Percentiles rank a stretch among this genome's conserved stretches.
phyloP scores from a whole-genome alignment of 805 yeast species.

The Maudiozyma serrabonitensis region DNA sequence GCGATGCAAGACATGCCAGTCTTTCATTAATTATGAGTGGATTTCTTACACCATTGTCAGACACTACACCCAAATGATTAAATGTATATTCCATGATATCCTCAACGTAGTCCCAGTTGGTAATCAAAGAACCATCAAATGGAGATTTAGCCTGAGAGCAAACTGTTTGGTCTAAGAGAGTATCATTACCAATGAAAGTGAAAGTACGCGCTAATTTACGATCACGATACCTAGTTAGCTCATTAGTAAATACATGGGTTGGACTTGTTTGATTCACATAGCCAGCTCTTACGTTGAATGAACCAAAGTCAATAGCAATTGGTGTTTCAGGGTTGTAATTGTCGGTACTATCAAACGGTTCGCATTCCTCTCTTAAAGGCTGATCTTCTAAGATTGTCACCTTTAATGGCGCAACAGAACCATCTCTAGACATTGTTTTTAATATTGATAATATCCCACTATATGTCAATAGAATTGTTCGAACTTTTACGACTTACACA shows the following conservation, averaged over 20 bases:
- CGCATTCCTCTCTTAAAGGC: conserved; percentile 26
- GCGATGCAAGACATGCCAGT: conserved; percentile 58
- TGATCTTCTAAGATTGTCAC: conserved; percentile 23
- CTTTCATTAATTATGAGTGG: conserved; percentile 79
- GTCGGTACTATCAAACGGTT: conserved; percentile 22
- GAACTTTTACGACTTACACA: not conserved
- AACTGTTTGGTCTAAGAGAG: conserved; percentile 57
- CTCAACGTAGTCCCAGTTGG: conserved; percentile 91
- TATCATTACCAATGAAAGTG: conserved; percentile 77
- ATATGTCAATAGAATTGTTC: not conserved
- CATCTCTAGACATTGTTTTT: conserved; percentile 17
- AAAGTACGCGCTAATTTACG: conserved; percentile 52
- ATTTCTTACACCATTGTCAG: conserved; percentile 49
- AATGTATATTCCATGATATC: conserved; percentile 75
- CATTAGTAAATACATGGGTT: conserved; percentile 57
- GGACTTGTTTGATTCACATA: conserved; percentile 39
- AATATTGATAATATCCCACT: not conserved
- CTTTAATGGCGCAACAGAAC: conserved; percentile 21
- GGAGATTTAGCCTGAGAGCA: conserved; percentile 67
- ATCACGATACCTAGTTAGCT: conserved; percentile 69
- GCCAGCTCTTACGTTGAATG: conserved; percentile 52
- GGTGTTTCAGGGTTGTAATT: conserved; percentile 40
- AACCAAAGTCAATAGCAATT: conserved; percentile 82
- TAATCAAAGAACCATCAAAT: conserved; percentile 74
- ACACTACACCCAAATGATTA: conserved; percentile 60